Percentiles rank a stretch among this genome's conserved stretches.
phyloP scores from a whole-genome alignment of 2,329 filamentous ascomycete genomes.

The Gaeumannomyces sp. region DNA sequence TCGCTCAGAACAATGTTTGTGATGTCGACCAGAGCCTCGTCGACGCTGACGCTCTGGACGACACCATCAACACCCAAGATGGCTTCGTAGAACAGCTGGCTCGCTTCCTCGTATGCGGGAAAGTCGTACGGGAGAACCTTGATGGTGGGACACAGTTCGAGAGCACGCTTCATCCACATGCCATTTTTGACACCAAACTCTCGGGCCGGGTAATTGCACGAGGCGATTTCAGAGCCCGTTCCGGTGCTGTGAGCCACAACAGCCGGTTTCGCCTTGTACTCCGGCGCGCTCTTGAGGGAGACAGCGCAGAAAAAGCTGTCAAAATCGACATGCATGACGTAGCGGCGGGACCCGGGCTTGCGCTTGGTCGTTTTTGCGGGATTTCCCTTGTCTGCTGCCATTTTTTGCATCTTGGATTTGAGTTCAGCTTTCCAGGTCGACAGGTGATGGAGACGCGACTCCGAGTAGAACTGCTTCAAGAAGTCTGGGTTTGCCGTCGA shows the following conservation, averaged over 20 bases:
- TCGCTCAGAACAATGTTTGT: conserved; percentile 62
- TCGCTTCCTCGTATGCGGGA: conserved; percentile 87
- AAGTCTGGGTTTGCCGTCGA: conserved; percentile 92
- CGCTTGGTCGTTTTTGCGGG: conserved; percentile 40
- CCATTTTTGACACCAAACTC: conserved; percentile 88
- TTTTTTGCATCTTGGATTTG: conserved; percentile 78
- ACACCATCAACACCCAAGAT: conserved; percentile 73
- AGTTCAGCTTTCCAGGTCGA: conserved; percentile 96
- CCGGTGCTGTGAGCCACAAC: conserved; percentile 86
- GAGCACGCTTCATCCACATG: conserved; percentile 97
- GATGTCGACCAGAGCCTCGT: conserved; percentile 86
- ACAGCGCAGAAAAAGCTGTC: conserved; percentile 98
- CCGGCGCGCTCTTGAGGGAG: conserved; percentile 69
- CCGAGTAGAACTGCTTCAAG: conserved; percentile 87
- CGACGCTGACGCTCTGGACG: conserved; percentile 94
- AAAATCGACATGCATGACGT: conserved; percentile 94
- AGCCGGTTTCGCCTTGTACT: conserved; percentile 70
- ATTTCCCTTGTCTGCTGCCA: conserved; percentile 63
- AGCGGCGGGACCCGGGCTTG: conserved; percentile 61
- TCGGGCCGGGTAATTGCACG: conserved; percentile 91
- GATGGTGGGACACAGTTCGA: conserved; percentile 75
- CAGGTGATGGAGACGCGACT: conserved; percentile 89
- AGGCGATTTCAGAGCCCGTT: conserved; percentile 87
- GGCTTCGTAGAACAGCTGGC: conserved; percentile 76
- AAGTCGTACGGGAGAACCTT: conserved; percentile 96